phyloP scores from a whole-genome alignment of 1,284 basidiomycete genomes.

The Trichosporon sp. region DNA sequence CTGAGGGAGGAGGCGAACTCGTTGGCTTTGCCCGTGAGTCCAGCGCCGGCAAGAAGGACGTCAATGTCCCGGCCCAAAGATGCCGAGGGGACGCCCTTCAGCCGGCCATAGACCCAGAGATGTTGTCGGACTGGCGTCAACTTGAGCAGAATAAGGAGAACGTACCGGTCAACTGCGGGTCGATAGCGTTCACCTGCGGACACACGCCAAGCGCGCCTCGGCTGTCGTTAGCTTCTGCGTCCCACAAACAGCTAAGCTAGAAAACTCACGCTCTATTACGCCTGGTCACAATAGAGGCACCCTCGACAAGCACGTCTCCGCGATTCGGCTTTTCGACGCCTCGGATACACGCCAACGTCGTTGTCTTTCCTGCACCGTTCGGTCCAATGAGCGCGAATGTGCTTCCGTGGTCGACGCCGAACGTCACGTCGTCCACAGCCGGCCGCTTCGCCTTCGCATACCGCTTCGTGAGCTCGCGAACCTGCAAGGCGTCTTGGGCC shows the following conservation, averaged over 20 bases:
- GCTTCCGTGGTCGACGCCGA: conserved; percentile 60
- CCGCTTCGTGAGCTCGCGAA: conserved; percentile 61
- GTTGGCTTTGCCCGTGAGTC: conserved; percentile 59
- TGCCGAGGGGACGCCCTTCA: conserved; percentile 57
- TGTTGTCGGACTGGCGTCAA: conserved; percentile 60
- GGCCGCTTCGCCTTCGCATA: conserved; percentile 48
- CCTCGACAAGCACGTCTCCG: conserved; percentile 63
- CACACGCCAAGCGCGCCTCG: conserved; percentile 60
- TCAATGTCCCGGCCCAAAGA: conserved; percentile 57
- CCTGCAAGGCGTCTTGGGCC: conserved; percentile 56
- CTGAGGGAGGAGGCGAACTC: conserved; percentile 66
- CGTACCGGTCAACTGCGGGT: conserved; percentile 58
- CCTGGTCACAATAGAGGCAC: conserved; percentile 58
- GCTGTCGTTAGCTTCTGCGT: not conserved
- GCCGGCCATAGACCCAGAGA: conserved; percentile 50
- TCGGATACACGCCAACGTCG: conserved; percentile 50
- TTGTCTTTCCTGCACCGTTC: conserved; percentile 72
- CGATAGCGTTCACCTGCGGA: conserved; percentile 76
- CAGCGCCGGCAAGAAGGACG: conserved; percentile 58
- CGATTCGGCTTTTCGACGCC: conserved; percentile 51
- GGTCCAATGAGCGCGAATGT: conserved; percentile 70
- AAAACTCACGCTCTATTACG: conserved; percentile 56
- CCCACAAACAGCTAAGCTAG: not conserved
- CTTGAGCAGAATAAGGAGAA: not conserved
- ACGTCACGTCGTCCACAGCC: conserved; percentile 63